These are phyloP conservation scores for Coemansia sp. DNA, from an alignment of 192 early-diverging fungal species.

Conservation along the genomic window DNA sequence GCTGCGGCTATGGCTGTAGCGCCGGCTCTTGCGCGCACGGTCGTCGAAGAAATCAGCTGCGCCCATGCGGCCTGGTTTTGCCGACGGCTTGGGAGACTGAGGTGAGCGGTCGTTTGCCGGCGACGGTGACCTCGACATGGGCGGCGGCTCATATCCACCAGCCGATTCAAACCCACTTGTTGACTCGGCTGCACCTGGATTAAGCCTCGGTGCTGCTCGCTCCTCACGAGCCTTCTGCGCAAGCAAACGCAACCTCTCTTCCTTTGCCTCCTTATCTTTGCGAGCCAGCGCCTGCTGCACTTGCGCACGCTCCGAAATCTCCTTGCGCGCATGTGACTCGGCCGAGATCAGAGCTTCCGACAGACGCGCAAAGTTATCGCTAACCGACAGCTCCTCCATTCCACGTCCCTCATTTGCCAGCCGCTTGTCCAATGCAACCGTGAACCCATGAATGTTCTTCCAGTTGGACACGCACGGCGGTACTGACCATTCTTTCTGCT, in stretches of 20 bases:
- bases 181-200: constrained; percentile 4
- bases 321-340: constrained; percentile 89
- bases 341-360: constrained; percentile 92
- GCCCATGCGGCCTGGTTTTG: constrained; percentile 6
- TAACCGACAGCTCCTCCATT: constrained; percentile 84
- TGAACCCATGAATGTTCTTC: constrained; percentile 99
- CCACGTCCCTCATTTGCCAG: constrained; percentile 96
- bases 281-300: constrained; percentile 90
- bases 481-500: constrained; percentile 96
- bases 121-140: constrained; percentile 6
- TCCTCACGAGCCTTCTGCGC: constrained; percentile 97
- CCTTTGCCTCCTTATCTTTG: constrained; percentile 93
- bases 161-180: neutral
- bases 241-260: constrained; percentile 80
- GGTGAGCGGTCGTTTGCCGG: constrained; percentile 6
- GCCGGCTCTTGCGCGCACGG: constrained; percentile 15
- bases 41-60: constrained; percentile 40
- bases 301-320: constrained; percentile 86
- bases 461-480: constrained; percentile 99
- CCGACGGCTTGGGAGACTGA: neutral
- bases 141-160: constrained; percentile 20
- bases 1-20: constrained; percentile 17
- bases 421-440: constrained; percentile 98
- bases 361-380: constrained; percentile 95
- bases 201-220: constrained; percentile 48